Base-by-base conservation (phyloP, 352 stramenopile species). In the Phytophthora agathidicida region DNA sequence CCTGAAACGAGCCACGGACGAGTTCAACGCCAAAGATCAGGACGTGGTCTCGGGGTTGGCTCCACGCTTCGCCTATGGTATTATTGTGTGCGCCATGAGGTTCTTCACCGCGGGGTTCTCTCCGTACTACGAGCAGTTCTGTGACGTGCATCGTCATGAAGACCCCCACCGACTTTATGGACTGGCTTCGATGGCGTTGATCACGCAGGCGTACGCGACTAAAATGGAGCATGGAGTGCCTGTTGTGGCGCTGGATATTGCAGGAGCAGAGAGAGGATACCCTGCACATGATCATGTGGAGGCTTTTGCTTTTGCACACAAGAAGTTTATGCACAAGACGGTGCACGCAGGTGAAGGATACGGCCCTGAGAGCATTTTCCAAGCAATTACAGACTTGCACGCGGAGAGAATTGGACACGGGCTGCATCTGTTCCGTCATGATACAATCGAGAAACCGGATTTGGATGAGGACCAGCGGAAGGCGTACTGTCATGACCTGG, bases 41-140 rank as follows among this genome's bases (percentile, higher is more conserved):
- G 70, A 91, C 33, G 77, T 86, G 17, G 48, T 59, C 13, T 77
- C 52, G 23, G 83, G 74, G 10, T 51, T 78, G 14, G 87, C 84
- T 8, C 89, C 87, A 3, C 60, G 26, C 3, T 94, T 89, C 68
- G 77, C 73, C 17, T 96, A 94, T 37, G 84, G 89, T 46, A 94
- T 96, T 48, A 96, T 96, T 46, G 84, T 91, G 23, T 96, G 89
- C 47, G 89, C 86, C 8, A 96, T 96, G 89, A 74, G 89, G 33
- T 93, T 90, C 68, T 96, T 96, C 68, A 86, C 86, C 6, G 53
- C 68, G n/a, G 71, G 67, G 3, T 92, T 94, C 51, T 80, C 79
- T 28, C 86, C 86, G 17, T 96, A 96, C 69, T 96, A 94, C 54
- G 47, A 80, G 51, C 73, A 91, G 16, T 96, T 96, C 22, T 96